Evolutionary conservation across 179 eudicot species (phyloP).

Genomic region (Vitellaria paradoxa): DNA sequence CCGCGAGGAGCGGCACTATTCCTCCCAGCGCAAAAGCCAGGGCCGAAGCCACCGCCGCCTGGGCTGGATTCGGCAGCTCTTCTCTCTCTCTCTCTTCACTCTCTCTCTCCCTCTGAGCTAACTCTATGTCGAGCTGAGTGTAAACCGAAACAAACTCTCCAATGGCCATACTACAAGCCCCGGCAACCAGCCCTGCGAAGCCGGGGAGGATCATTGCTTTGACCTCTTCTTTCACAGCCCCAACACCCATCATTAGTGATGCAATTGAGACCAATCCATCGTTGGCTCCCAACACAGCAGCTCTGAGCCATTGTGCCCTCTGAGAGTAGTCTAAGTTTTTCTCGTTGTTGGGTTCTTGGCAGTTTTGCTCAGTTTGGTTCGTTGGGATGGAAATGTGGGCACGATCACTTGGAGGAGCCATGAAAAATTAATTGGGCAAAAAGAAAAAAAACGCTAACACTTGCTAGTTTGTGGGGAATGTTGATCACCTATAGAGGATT

Average conservation of each 20-base stretch:
- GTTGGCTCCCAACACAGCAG: slow-evolving; percentile 43
- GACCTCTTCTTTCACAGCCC: slow-evolving; percentile 33
- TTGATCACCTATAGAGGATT: background rate
- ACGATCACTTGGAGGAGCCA: slow-evolving; percentile 12
- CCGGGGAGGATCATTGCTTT: slow-evolving; percentile 41
- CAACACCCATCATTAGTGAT: slow-evolving; percentile 44
- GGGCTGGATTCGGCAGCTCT: slow-evolving; percentile 34
- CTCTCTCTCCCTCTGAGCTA: slow-evolving; percentile 40
- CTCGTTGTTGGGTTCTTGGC: slow-evolving; percentile 4
- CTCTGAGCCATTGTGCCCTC: slow-evolving; percentile 47
- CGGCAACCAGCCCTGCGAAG: slow-evolving; percentile 34
- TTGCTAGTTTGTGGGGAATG: background rate
- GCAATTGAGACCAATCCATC: slow-evolving; percentile 41
- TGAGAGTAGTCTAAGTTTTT: slow-evolving; percentile 26
- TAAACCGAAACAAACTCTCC: slow-evolving; percentile 44
- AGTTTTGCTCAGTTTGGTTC: slow-evolving; percentile 1
- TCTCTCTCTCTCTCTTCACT: slow-evolving; percentile 8
- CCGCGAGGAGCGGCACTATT: slow-evolving; percentile 38
- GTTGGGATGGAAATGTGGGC: slow-evolving; percentile 1
- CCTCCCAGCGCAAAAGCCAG: slow-evolving; percentile 38
- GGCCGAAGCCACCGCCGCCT: slow-evolving; percentile 43
- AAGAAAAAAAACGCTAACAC: background rate
- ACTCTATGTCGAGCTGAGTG: slow-evolving; percentile 40
- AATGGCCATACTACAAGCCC: slow-evolving; percentile 49
- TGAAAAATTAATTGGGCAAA: background rate